phyloP scores from a whole-genome alignment of 1,139 yeast species.

The Ogataea hybrid region DNA sequence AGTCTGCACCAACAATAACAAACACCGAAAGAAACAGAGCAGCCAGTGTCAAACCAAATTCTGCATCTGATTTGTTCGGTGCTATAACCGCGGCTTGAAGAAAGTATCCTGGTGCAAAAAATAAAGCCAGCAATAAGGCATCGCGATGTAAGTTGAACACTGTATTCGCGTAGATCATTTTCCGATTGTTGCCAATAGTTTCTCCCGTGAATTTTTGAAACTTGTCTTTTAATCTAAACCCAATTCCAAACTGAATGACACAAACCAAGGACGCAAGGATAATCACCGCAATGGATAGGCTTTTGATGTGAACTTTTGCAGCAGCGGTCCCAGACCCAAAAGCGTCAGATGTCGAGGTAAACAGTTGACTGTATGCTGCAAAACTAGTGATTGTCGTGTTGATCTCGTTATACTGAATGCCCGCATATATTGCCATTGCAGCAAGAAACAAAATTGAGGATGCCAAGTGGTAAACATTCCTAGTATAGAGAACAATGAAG shows the following conservation, averaged over 20 bases:
- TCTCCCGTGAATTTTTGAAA: constrained; percentile 42
- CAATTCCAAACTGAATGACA: constrained; percentile 21
- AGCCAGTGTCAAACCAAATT: constrained; percentile 41
- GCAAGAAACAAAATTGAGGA: constrained; percentile 16
- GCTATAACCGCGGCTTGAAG: constrained; percentile 34
- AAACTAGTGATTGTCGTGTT: constrained; percentile 11
- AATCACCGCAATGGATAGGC: constrained; percentile 39
- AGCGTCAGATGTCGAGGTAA: constrained; percentile 4
- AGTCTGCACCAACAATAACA: constrained; percentile 37
- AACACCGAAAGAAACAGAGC: constrained; percentile 37
- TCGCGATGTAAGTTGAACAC: constrained; percentile 41
- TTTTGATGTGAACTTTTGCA: constrained; percentile 33
- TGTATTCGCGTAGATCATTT: constrained; percentile 35
- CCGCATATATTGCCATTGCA: constrained; percentile 25
- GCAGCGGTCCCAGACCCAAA: constrained; percentile 1
- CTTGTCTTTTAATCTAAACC: constrained; percentile 31
- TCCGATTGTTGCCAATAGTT: constrained; percentile 40
- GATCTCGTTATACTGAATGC: constrained; percentile 24
- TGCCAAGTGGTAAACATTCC: constrained; percentile 20
- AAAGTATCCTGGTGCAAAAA: constrained; percentile 45
- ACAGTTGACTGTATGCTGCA: constrained; percentile 8
- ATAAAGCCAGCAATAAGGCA: constrained; percentile 39
- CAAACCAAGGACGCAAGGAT: constrained; percentile 37
- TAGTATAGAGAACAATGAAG: constrained; percentile 17
- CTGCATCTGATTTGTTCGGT: constrained; percentile 36